Percentiles rank a stretch among this genome's conserved stretches.
phyloP scores from a whole-genome alignment of 345 rosid genomes.

The Capsella bursapastoris region DNA sequence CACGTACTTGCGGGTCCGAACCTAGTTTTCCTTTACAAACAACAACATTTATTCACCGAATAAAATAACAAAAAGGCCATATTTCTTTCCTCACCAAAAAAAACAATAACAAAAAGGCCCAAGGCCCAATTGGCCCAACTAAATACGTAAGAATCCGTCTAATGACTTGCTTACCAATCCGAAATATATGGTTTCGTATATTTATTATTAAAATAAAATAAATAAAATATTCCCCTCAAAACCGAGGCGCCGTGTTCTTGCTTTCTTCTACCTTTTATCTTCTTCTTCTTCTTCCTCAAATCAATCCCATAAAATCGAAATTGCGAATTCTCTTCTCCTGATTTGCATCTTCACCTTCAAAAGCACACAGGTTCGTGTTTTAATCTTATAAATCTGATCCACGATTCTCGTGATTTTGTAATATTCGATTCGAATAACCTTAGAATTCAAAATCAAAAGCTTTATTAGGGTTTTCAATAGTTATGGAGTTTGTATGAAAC shows the following conservation, averaged over 20 bases:
- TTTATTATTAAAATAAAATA: not conserved
- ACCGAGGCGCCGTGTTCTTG: conserved; percentile 33
- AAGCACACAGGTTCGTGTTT: conserved; percentile 1
- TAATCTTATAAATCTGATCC: not conserved
- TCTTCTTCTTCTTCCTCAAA: conserved; percentile 9
- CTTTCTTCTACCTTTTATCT: conserved; percentile 6
- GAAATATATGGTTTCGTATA: not conserved
- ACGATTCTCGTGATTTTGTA: not conserved
- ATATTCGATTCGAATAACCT: not conserved
- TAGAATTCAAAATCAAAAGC: conserved; percentile 4
- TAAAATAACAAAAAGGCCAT: too few relatives aligned
- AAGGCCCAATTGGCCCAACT: not conserved
- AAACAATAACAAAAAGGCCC: not conserved
- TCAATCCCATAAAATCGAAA: not conserved
- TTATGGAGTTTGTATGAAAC: not conserved
- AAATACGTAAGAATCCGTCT: not conserved
- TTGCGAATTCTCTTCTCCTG: conserved; percentile 1
- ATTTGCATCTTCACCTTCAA: not conserved
- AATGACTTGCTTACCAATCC: not conserved
- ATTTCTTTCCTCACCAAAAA: too few relatives aligned
- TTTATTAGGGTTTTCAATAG: not conserved
- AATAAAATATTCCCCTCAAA: not conserved
- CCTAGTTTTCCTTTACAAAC: too few relatives aligned
- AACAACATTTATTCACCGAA: too few relatives aligned
- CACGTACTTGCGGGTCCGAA: too few relatives aligned